These are phyloP conservation scores for Stephania cephalantha DNA, from an alignment of 164 flowering plant species.

Conservation along the genomic window DNA sequence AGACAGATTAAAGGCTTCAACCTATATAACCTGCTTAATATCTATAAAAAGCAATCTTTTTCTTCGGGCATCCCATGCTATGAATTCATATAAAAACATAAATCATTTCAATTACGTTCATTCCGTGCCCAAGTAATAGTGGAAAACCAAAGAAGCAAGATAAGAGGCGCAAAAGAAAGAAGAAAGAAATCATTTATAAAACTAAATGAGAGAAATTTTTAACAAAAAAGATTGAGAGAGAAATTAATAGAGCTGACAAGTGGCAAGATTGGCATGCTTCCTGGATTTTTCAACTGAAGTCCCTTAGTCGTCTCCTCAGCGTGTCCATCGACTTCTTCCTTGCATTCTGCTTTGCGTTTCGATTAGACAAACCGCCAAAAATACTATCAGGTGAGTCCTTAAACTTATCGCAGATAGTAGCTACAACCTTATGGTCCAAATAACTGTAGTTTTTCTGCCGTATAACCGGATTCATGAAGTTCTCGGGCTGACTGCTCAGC, in stretches of 20 bases:
- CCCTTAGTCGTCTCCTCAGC: slow-evolving; percentile 70
- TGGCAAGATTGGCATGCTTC: background rate
- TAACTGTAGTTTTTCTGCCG: slow-evolving; percentile 63
- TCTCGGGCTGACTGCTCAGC: slow-evolving; percentile 80
- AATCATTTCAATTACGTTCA: background rate
- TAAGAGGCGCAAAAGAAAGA: background rate
- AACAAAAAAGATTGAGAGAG: background rate
- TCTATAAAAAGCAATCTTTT: background rate
- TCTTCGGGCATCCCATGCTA: background rate
- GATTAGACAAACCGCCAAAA: slow-evolving; percentile 71
- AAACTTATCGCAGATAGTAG: slow-evolving; percentile 67
- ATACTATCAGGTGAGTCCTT: slow-evolving; percentile 81
- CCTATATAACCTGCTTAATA: background rate
- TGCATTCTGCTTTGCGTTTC: slow-evolving; percentile 67
- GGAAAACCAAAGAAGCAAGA: background rate
- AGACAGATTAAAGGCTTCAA: background rate
- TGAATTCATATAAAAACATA: background rate
- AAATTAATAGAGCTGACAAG: background rate
- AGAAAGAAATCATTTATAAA: background rate
- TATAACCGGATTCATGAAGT: slow-evolving; percentile 86
- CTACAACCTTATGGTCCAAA: slow-evolving; percentile 78
- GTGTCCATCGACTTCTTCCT: slow-evolving; percentile 83
- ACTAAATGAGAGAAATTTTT: background rate
- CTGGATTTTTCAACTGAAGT: slow-evolving; percentile 51
- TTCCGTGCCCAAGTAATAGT: background rate